phyloP scores from a whole-genome alignment of 495 filamentous ascomycete species.

The Hypoxylon intermedium region DNA sequence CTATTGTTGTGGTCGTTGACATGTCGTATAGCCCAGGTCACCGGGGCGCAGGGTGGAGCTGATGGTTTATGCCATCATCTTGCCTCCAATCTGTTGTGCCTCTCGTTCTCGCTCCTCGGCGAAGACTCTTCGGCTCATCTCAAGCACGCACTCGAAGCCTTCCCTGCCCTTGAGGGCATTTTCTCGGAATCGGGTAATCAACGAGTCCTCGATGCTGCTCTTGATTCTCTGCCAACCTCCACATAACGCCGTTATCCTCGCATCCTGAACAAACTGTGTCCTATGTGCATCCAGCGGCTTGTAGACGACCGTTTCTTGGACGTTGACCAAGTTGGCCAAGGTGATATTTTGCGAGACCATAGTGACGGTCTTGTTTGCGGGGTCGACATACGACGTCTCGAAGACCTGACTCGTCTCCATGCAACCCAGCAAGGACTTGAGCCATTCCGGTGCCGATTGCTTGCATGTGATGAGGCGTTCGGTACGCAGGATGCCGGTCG shows the following conservation, averaged over 20 bases:
- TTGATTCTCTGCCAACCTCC: conserved; percentile 96
- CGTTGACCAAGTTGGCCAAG: conserved; percentile 82
- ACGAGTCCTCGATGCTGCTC: conserved; percentile 90
- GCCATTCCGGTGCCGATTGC: conserved; percentile 87
- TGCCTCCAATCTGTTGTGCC: conserved; percentile 32
- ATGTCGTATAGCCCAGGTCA: conserved; percentile 21
- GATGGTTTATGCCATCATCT: conserved; percentile 32
- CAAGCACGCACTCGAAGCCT: conserved; percentile 92
- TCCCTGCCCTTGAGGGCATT: conserved; percentile 89
- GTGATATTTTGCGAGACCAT: conserved; percentile 95
- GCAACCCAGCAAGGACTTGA: conserved; percentile 75
- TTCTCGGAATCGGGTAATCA: conserved; percentile 85
- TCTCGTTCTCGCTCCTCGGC: conserved; percentile 82
- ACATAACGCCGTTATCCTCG: conserved; percentile 89
- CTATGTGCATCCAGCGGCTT: conserved; percentile 66
- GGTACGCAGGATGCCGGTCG: conserved; percentile 89
- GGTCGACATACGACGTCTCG: conserved; percentile 94
- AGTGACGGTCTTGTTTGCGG: conserved; percentile 78
- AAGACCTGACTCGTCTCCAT: conserved; percentile 82
- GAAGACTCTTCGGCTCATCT: conserved; percentile 92
- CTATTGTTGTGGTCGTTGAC: conserved; percentile 31
- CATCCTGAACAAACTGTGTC: conserved; percentile 85
- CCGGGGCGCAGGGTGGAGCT: neutral
- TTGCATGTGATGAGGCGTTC: conserved; percentile 96
- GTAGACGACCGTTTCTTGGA: conserved; percentile 90